Base-by-base conservation (phyloP, 2,329 filamentous ascomycete genomes). In the Juglanconis juglandina region DNA sequence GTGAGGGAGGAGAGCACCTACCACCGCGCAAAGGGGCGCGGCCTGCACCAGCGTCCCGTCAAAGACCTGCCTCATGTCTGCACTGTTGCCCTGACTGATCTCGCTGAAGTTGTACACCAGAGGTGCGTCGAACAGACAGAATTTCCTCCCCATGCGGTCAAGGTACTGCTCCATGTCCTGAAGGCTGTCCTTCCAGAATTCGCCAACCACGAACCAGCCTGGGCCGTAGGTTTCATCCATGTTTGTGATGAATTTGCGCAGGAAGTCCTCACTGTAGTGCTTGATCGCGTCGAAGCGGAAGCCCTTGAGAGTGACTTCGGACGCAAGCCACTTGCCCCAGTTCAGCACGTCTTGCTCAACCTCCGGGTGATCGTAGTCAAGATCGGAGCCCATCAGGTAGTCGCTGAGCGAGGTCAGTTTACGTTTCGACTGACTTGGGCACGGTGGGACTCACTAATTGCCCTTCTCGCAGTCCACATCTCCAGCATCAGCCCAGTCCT, bases 211-310 rank as follows among this genome's bases (percentile, higher is more conserved):
- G 57, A 75, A 75, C 72, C 72, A 75, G 1, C 70, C 71, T 50
- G 66, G 42, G 17, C 72, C 72, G 35, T 78, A 75, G 0, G 71
- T 73, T 48, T 77, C 75, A 67, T 82, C 82, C 61, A 90, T 72
- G 50, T 81, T 75, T 5, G 76, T 74, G 54, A 90, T 81, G 73
- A 89, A 89, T n/a, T 85, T 79, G 47, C 79, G 80, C 37, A 87
- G 80, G 68, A 91, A 91, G n/a, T 79, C 77, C 61, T 83, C 81
- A 34, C 84, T 87, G 72, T 87, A 90, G 72, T 92, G 89, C 73
- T 90, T 89, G 35, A 87, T 85, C 11, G 88, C 89, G 70, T 92
- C 89, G 54, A 91, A 81, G 17, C 89, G 80, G 70, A 91, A 87
- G 1, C 88, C 88, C 63, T 81, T 79, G 10, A 91, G 74, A 0